phyloP scores from a whole-genome alignment of 78 protist genomes.

The Dictyostelium intermedium region DNA sequence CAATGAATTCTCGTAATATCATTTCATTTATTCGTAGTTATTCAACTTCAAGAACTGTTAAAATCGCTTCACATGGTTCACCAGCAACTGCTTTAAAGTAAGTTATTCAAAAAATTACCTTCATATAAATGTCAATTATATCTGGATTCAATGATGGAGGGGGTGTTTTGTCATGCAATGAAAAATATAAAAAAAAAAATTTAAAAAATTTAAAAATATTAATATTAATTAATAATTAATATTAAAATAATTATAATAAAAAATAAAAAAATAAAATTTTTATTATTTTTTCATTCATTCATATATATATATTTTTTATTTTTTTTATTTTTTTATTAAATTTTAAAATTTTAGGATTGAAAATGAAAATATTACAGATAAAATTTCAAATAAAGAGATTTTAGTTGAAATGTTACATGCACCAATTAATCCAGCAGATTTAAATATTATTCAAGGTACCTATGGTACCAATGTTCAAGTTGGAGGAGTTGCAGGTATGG shows the following conservation, averaged over 20 bases:
- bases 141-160: too few species aligned
- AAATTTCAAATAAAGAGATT: constrained; percentile 42
- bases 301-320: too few species aligned
- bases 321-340: too few species aligned
- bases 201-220: too few species aligned
- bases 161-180: too few species aligned
- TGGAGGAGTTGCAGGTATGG: constrained; percentile 93
- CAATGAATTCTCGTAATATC: neutral
- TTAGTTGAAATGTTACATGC: constrained; percentile 89
- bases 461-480: constrained; percentile 86
- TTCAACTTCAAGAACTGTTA: constrained; percentile 40
- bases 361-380: constrained; percentile 22
- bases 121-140: too few species aligned
- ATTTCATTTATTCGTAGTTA: constrained; percentile 18
- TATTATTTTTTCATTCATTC: too few species aligned
- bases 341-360: constrained; percentile 48
- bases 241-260: too few species aligned
- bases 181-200: too few species aligned
- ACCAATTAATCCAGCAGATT: constrained; percentile 94
- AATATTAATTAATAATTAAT: too few species aligned
- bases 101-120: neutral
- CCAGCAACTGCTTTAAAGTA: constrained; percentile 60
- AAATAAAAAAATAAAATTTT: too few species aligned
- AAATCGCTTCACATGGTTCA: neutral
- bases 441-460: constrained; percentile 89